These are phyloP conservation scores for Beauveria asiatica DNA, from an alignment of 2,329 filamentous ascomycete species.

Conservation along the genomic window DNA sequence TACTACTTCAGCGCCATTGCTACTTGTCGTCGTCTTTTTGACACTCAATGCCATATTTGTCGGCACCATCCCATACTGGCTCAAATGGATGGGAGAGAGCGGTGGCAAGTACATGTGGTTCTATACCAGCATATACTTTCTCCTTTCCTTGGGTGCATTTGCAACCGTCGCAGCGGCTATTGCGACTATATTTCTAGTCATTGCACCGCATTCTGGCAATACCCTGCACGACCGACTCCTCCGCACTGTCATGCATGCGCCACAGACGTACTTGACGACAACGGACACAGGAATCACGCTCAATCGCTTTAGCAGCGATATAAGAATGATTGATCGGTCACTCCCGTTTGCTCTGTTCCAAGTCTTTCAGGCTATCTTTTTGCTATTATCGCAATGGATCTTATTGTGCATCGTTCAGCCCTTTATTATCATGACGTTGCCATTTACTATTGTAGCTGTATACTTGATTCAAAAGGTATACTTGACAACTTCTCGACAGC, in stretches of 20 bases:
- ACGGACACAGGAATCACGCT: slow-evolving; percentile 12
- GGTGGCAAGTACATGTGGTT: not conserved
- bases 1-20: slow-evolving; percentile 1
- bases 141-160: slow-evolving; percentile 8
- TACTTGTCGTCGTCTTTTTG: not conserved
- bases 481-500: slow-evolving; percentile 13
- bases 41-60: not conserved
- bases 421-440: not conserved
- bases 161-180: slow-evolving; percentile 4
- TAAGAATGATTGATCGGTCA: slow-evolving; percentile 10
- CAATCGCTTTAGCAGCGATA: slow-evolving; percentile 14
- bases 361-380: slow-evolving; percentile 5
- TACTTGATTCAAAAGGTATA: slow-evolving; percentile 15
- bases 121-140: slow-evolving; percentile 1
- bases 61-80: not conserved
- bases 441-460: not conserved
- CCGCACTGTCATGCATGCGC: slow-evolving; percentile 12
- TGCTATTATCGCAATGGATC: slow-evolving; percentile 8
- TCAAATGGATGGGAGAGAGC: not conserved
- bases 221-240: slow-evolving; percentile 10
- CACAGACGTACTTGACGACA: slow-evolving; percentile 11
- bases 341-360: slow-evolving; percentile 10
- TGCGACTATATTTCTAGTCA: slow-evolving; percentile 2
- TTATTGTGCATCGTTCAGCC: slow-evolving; percentile 9
- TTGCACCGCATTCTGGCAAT: slow-evolving; percentile 5